phyloP scores from a whole-genome alignment of 495 filamentous ascomycete species.

The Aspergillus affinis region DNA sequence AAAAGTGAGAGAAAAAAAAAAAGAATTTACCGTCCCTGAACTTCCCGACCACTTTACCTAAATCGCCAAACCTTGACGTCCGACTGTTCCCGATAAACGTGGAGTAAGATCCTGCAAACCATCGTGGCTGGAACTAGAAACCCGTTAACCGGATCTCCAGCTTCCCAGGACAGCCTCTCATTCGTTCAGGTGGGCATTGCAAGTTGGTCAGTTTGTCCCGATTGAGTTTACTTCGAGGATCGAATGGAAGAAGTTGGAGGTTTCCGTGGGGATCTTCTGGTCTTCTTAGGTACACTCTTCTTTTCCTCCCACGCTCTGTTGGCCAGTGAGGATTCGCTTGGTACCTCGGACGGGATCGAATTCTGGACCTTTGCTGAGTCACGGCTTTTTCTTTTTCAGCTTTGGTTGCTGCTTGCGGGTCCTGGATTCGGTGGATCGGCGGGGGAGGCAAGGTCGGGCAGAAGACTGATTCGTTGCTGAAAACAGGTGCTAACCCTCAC shows the following conservation, averaged over 20 bases:
- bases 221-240: not conserved
- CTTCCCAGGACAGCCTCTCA: not conserved
- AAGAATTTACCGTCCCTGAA: constrained; percentile 13
- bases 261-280: not conserved
- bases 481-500: constrained; percentile 3
- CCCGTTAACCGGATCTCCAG: not conserved
- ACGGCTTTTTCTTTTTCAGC: constrained; percentile 1
- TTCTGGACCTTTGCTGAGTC: not conserved
- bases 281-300: too few relatives aligned
- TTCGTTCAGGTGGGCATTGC: constrained; percentile 1
- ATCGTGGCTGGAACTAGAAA: constrained; percentile 3
- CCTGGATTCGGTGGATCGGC: not conserved
- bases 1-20: constrained; percentile 7
- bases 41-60: constrained; percentile 7
- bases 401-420: constrained; percentile 3
- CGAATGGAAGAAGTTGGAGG: not conserved
- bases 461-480: constrained; percentile 12
- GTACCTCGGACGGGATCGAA: not conserved
- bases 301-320: not conserved
- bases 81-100: constrained; percentile 18
- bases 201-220: not conserved
- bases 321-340: not conserved
- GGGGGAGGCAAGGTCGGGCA: constrained; percentile 1
- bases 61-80: constrained; percentile 8
- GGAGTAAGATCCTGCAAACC: constrained; percentile 8